Conservation (phyloP, 2,329 filamentous ascomycete genomes). For the Penicillium sp. region DNA sequence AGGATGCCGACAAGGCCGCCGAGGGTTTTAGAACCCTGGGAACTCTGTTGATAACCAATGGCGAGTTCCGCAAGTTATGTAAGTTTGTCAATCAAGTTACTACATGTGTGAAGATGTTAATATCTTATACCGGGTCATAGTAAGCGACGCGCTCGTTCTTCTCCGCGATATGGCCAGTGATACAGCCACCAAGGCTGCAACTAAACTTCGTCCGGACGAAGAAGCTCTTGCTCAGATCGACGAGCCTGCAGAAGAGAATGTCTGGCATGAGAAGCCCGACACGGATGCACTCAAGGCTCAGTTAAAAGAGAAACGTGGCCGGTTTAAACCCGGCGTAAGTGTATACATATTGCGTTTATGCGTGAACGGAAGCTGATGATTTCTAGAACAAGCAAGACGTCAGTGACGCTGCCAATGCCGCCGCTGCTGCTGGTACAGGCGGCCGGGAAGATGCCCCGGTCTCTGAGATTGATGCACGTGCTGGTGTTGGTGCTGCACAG, state of each 20-base stretch:
- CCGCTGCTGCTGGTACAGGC: constrained; percentile 49
- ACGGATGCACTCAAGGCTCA: constrained; percentile 67
- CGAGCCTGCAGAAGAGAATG: constrained; percentile 79
- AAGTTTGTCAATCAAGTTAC: constrained; percentile 38
- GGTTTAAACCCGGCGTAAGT: constrained; percentile 50
- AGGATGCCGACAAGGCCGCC: constrained; percentile 78
- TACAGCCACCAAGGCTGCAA: constrained; percentile 74
- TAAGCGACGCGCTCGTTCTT: constrained; percentile 76
- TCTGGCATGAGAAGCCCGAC: constrained; percentile 85
- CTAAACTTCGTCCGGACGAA: constrained; percentile 70
- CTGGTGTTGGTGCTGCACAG: constrained; percentile 35
- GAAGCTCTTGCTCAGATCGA: constrained; percentile 76
- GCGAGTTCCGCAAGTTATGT: constrained; percentile 89
- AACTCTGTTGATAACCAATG: constrained; percentile 87
- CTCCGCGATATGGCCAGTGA: constrained; percentile 90
- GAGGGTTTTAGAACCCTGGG: constrained; percentile 85
- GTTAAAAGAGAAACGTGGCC: constrained; percentile 58
- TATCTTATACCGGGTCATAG: constrained; percentile 35
- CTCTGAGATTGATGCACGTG: constrained; percentile 50
- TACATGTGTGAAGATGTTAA: neutral
- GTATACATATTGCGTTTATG: neutral
- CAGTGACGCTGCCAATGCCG: constrained; percentile 54
- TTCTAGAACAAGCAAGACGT: constrained; percentile 44
- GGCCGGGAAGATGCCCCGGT: constrained; percentile 46
- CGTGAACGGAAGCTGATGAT: constrained; percentile 6